Evolutionary conservation across 352 stramenopile species (phyloP).

Genomic region (Phytophthora fragariae): DNA sequence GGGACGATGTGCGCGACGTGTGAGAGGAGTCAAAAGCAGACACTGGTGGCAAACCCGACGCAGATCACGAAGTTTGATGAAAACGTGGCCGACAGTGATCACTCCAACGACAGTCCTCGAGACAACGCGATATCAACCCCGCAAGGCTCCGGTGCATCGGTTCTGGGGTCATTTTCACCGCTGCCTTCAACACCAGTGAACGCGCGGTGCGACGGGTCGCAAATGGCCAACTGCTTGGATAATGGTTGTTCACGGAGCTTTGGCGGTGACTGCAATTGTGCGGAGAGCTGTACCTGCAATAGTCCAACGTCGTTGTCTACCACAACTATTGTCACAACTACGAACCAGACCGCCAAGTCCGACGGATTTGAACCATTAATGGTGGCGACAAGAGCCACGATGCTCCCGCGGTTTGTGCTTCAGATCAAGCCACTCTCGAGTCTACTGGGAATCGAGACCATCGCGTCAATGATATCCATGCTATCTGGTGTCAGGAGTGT

Average conservation of each 20-base stretch:
- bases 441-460: slow-evolving; percentile 34
- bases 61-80: slow-evolving; percentile 3
- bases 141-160: slow-evolving; percentile 10
- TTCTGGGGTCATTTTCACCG: slow-evolving; percentile 28
- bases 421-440: slow-evolving; percentile 39
- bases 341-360: slow-evolving; percentile 13
- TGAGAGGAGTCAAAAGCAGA: slow-evolving; percentile 39
- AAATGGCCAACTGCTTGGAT: slow-evolving; percentile 64
- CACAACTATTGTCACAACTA: slow-evolving; percentile 22
- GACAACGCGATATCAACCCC: slow-evolving; percentile 22
- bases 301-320: slow-evolving; percentile 36
- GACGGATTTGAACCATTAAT: slow-evolving; percentile 15
- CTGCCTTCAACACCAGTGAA: slow-evolving; percentile 27
- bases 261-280: slow-evolving; percentile 72
- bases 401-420: slow-evolving; percentile 44
- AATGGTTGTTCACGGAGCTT: slow-evolving; percentile 76
- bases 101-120: slow-evolving; percentile 24
- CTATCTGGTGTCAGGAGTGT: slow-evolving; percentile 60
- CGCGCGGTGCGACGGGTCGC: slow-evolving; percentile 43
- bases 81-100: slow-evolving; percentile 19
- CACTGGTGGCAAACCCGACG: background rate
- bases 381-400: slow-evolving; percentile 17
- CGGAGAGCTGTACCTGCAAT: slow-evolving; percentile 61
- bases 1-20: slow-evolving; percentile 54
- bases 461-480: slow-evolving; percentile 51